Base-by-base conservation (phyloP, 306 rosid species). In the Sicyos baderoa region DNA sequence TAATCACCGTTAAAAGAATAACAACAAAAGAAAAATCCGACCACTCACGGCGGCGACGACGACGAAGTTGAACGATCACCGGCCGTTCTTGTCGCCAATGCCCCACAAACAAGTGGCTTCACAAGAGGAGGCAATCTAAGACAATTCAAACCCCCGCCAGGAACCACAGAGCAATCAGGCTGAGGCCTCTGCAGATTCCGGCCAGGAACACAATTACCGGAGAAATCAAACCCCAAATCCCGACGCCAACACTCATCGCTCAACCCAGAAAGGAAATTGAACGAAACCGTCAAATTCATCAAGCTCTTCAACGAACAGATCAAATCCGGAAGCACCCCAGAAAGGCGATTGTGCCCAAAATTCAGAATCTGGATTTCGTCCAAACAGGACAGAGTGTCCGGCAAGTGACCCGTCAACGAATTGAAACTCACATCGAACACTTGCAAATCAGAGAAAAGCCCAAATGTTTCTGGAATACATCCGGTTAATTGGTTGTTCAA, bases 231-330 rank as follows among this genome's bases (percentile, higher is more conserved):
- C 6, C 97, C 94, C 63, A 85, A 86, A 79, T 90, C 88, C 76
- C 84, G 84, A 74, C 68, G 85, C 53, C 82, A 63, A 37, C 99
- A 94, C 76, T 85, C 90, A 65, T 85, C 89, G 68, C 89, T 88
- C 54, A 94, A 82, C 86, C 99, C 99, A 72, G 97, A 94, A 76
- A 94, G 86, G 95, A 94, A 94, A 75, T 94, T 94, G 82, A 81
- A 88, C 27, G 99, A 82, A 62, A 94, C 94, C 0, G 91, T 88
- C 56, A 94, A 76, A 87, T 94, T 94, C 65, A 85, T 48, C 14
- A 94, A 81, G 72, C 82, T 90, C 54, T 75, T 82, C 62, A 90
- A 54, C 19, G 91, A 84, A 74, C 99, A 94, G 7, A 94, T 78
- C 57, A 85, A 17, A 18, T 94, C 99, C 10, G 99, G 89, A 12